phyloP scores from a whole-genome alignment of 1,139 yeast species.

The Nakaseomyces nivariensis region DNA sequence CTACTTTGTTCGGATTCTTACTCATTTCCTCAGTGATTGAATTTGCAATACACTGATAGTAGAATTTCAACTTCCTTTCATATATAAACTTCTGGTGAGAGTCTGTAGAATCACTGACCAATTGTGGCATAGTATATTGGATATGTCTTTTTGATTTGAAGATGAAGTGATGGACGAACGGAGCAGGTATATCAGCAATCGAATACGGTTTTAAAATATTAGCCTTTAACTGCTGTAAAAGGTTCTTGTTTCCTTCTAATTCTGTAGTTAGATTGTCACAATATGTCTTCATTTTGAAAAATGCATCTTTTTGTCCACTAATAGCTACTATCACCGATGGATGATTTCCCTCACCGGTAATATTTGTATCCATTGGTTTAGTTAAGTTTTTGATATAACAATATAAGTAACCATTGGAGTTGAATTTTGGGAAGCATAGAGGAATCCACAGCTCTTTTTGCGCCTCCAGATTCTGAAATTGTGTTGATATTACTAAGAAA shows the following conservation, averaged over 20 bases:
- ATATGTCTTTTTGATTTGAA: conserved; percentile 59
- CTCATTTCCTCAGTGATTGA: conserved; percentile 23
- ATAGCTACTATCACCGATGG: conserved; percentile 43
- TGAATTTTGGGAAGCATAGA: conserved; percentile 82
- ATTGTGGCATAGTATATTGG: conserved; percentile 40
- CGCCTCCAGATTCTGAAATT: conserved; percentile 25
- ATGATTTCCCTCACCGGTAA: neutral
- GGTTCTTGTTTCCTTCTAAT: conserved; percentile 19
- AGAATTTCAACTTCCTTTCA: conserved; percentile 19
- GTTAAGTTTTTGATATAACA: conserved; percentile 58
- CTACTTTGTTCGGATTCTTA: conserved; percentile 15
- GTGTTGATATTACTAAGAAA: conserved; percentile 51
- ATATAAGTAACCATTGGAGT: conserved; percentile 76
- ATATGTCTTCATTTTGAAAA: conserved; percentile 59
- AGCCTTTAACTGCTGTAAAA: conserved; percentile 31
- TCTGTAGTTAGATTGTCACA: conserved; percentile 41
- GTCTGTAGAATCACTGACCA: conserved; percentile 8
- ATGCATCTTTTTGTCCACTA: conserved; percentile 75
- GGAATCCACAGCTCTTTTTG: conserved; percentile 88
- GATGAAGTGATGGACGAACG: conserved; percentile 65
- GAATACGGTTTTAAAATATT: conserved; percentile 29
- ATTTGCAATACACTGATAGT: conserved; percentile 21
- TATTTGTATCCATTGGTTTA: conserved; percentile 32
- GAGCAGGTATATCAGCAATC: conserved; percentile 46
- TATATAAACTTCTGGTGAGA: conserved; percentile 7